Evolutionary conservation across 2,329 filamentous ascomycete genomes (phyloP).

Genomic region (Fusarium praegraminearum): DNA sequence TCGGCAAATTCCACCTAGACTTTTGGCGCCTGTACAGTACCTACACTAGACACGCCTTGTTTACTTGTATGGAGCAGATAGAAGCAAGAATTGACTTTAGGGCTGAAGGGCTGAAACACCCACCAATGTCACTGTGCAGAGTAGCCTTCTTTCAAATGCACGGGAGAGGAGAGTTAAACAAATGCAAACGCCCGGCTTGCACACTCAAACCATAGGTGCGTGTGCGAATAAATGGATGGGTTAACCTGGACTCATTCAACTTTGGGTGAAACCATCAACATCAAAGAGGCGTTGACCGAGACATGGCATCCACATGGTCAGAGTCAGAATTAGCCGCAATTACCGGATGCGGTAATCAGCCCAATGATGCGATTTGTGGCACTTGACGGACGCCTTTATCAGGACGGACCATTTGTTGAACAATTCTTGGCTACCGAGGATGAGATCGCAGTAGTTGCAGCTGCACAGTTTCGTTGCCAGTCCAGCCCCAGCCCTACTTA

Average conservation of each 20-base stretch:
- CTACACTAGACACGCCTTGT: neutral
- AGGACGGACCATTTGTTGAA: neutral
- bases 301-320: conserved; percentile 26
- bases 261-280: conserved; percentile 35
- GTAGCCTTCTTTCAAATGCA: too few species aligned
- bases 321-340: conserved; percentile 36
- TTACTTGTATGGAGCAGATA: neutral
- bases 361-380: conserved; percentile 35
- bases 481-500: conserved; percentile 14
- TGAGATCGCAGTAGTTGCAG: neutral
- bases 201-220: neutral
- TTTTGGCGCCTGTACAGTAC: neutral
- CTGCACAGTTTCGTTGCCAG: neutral
- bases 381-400: conserved; percentile 12
- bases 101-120: conserved; percentile 23
- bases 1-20: neutral
- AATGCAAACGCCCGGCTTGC: conserved; percentile 5
- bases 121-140: neutral
- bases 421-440: neutral
- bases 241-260: neutral
- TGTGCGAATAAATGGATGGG: neutral
- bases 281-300: conserved; percentile 34
- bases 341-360: conserved; percentile 29
- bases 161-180: neutral
- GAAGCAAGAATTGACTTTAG: neutral